Base-by-base conservation (phyloP, 371 early-diverging fungal genomes). In the Apophysomyces trapeziformis region DNA sequence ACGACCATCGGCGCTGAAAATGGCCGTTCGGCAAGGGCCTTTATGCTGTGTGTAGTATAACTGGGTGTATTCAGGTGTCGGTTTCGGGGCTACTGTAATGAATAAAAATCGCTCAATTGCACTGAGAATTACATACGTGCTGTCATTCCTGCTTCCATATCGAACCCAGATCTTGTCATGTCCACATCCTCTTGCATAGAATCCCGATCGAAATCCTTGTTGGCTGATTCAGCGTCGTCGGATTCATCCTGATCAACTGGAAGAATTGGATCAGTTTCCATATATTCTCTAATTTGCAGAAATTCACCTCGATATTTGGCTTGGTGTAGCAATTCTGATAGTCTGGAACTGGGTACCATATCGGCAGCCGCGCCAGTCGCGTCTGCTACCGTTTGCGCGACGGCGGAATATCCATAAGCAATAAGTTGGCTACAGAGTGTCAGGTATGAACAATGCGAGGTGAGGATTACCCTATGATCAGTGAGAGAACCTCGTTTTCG, bases 321-420 rank as follows among this genome's bases (percentile, higher is more conserved):
- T 7, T 80, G 66, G 58, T 73, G 84, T 58, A 85, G 67, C 56
- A 86, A 63, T 63, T 88, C 88, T 12, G 81, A 68, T 39, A 89
- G 75, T 66, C 69, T 78, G 7, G 81, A 63, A 62, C 85, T 85
- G 11, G 88, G 86, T 46, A 79, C 73, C 75, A 87, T 73, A 44
- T 83, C 74, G 6, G 65, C 71, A 0, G 73, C 59, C 11, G 82
- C 84, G 41, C 87, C 85, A 36, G 87, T 86, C 63, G 86, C 83
- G 67, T 86, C 85, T 56, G 85, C 85, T 8, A 89, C 86, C 59
- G 78, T 76, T 68, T 81, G 81, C 7, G 90, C 90, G 8, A 88
- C 77, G 46, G 86, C 74, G 7, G 84, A 80, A 63, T 84, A 87
- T 32, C 90, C 90, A 71, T 86, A 88, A 5, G 85, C 86, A 50